These are phyloP conservation scores for Rhodotorula sp. DNA, from an alignment of 1,284 basidiomycete genomes.

Conservation along the genomic window DNA sequence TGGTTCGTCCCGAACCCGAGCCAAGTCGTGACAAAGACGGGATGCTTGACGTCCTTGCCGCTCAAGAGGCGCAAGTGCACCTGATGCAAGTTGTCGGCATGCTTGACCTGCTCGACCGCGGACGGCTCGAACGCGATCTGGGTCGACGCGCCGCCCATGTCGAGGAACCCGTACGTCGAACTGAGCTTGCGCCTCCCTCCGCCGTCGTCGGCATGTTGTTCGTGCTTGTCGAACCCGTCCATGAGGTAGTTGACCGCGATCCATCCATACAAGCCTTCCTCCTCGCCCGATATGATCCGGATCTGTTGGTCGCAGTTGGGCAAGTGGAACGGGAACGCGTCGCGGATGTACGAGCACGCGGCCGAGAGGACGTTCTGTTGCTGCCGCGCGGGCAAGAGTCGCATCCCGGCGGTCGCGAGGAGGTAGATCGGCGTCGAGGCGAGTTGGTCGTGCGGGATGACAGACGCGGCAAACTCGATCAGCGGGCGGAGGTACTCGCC, in stretches of 20 bases:
- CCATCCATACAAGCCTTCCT: constrained; percentile 98
- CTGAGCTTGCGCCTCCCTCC: constrained; percentile 48
- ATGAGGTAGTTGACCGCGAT: constrained; percentile 98
- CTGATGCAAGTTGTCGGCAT: constrained; percentile 66
- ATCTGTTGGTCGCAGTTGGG: constrained; percentile 81
- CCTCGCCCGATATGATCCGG: constrained; percentile 93
- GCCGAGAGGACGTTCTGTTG: constrained; percentile 71
- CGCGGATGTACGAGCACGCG: constrained; percentile 72
- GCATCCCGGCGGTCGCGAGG: constrained; percentile 97
- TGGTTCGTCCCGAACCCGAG: constrained; percentile 97
- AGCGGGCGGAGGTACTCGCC: constrained; percentile 76
- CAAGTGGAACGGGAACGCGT: constrained; percentile 68
- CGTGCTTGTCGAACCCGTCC: constrained; percentile 81
- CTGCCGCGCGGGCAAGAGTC: constrained; percentile 68
- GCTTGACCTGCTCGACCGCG: constrained; percentile 57
- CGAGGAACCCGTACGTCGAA: constrained; percentile 94
- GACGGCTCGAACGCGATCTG: constrained; percentile 94
- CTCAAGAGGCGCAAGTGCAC: constrained; percentile 79
- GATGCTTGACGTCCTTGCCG: constrained; percentile 82
- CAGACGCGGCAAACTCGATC: constrained; percentile 73
- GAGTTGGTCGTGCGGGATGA: constrained; percentile 82
- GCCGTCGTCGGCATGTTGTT: constrained; percentile 17
- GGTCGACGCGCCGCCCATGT: constrained; percentile 98
- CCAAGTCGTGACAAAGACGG: constrained; percentile 98
- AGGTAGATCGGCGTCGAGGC: constrained; percentile 85